These are phyloP conservation scores for Ganoderma lingzhi DNA, from an alignment of 1,284 basidiomycete genomes.

Conservation along the genomic window DNA sequence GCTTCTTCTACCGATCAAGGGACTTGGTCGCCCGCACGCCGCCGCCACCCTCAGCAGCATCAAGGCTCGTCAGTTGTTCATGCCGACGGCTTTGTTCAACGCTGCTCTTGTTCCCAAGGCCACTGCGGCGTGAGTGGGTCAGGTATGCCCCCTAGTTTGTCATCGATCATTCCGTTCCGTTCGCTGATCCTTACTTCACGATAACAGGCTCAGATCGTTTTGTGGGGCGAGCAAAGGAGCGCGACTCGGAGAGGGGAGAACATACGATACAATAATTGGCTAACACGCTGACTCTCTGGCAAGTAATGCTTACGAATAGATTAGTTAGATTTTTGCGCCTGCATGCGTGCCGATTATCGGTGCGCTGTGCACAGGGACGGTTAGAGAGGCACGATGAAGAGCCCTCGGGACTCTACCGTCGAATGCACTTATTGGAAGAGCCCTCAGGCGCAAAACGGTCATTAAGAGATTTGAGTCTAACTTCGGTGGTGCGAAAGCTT, in stretches of 20 bases:
- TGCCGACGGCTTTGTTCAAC: not conserved
- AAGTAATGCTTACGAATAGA: not conserved
- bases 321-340: no score
- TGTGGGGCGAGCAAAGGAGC: not conserved
- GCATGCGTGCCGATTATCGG: no score
- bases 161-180: not conserved
- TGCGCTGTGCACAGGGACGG: no score
- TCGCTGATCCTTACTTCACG: not conserved
- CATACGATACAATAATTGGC: not conserved
- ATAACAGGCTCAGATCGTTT: not conserved
- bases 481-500: no score
- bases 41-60: not conserved
- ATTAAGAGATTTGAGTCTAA: no score
- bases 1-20: not conserved
- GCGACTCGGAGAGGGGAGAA: not conserved
- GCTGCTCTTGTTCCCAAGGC: not conserved
- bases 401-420: no score
- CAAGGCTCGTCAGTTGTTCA: not conserved
- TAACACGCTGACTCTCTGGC: not conserved
- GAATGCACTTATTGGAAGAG: no score
- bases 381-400: no score
- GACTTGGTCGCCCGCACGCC: not conserved
- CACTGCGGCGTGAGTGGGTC: not conserved
- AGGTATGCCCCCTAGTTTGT: not conserved
- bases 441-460: no score